Base-by-base conservation (phyloP, 768 basidiomycete species). In the Macrolepiota dolichaula region DNA sequence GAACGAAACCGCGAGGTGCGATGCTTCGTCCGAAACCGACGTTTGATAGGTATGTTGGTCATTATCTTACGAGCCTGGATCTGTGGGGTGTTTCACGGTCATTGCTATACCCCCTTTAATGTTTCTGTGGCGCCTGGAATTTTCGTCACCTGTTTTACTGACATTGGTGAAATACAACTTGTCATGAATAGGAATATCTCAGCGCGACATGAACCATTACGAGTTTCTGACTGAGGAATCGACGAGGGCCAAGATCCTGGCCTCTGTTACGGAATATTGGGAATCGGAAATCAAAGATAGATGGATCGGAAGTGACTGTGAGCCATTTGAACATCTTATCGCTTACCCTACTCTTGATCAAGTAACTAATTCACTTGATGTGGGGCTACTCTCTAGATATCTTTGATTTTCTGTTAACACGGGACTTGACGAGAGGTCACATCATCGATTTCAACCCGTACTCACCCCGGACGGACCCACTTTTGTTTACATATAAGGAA, bases 381-480 rank as follows among this genome's bases (percentile, higher is more conserved):
- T 17, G 51, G 35, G 52, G 13, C 25, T 37, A 62, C 44, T 51
- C 44, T 51, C 40, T 68, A 96, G 96, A 97, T 69, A 77, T 83
- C 9, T 88, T 98, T 67, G 96, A 98, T 70, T 73, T 97, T 50
- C 83, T 96, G 62, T 82, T 98, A 37, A 94, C 93, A 2, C 87
- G 93, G 29, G 87, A 94, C 70, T 79, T 93, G 37, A 72, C 81
- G 1, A 80, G 85, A 11, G 91, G 85, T 15, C 90, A 94, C 72
- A 79, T 98, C 65, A 71, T 98, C 68, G 96, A 98, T 71, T 94
- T 98, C 74, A 94, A 94, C 65, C 93, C 94, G 0, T 97, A 89
- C 68, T 83, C 88, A 11, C 83, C 86, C 3, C 86, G 84, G 38
- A 97, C 96, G n/a, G 95, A 98, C 67, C 72, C 94, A 0, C 82